Evolutionary conservation across 192 early-diverging fungal genomes (phyloP).

Genomic region (Backusella morwellensis): DNA sequence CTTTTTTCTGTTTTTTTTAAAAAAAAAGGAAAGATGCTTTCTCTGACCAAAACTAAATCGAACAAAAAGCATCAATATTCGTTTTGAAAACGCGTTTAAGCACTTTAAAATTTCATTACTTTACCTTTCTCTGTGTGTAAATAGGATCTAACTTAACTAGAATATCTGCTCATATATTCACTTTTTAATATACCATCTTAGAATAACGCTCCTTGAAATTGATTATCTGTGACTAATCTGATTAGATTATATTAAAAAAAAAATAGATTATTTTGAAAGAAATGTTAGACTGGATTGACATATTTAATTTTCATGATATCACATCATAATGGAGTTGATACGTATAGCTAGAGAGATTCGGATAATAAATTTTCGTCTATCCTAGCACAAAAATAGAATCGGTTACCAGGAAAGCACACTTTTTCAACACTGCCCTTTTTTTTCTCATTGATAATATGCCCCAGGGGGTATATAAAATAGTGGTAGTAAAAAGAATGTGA

Average conservation of each 20-base stretch:
- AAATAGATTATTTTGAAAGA: background rate
- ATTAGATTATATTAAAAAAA: background rate
- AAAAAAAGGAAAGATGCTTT: no score
- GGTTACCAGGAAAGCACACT: background rate
- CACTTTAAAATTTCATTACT: no score
- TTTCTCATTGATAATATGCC: background rate
- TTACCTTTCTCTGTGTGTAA: background rate
- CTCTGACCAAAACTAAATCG: no score
- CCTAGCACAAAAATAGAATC: background rate
- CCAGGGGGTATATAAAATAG: background rate
- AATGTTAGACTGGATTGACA: background rate
- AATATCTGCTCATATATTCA: background rate
- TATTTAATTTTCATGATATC: background rate
- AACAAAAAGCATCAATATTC: no score
- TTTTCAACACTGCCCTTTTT: background rate
- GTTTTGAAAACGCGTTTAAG: no score
- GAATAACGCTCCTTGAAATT: background rate
- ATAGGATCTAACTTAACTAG: background rate
- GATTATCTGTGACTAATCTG: background rate
- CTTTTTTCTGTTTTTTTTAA: no score
- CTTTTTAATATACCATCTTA: background rate
- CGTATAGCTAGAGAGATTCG: background rate
- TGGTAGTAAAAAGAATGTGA: background rate
- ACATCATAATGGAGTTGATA: background rate
- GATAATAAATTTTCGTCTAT: background rate